These are phyloP conservation scores for Pseudopediastrum boryanum DNA, from an alignment of 139 green algal species.

Conservation along the genomic window DNA sequence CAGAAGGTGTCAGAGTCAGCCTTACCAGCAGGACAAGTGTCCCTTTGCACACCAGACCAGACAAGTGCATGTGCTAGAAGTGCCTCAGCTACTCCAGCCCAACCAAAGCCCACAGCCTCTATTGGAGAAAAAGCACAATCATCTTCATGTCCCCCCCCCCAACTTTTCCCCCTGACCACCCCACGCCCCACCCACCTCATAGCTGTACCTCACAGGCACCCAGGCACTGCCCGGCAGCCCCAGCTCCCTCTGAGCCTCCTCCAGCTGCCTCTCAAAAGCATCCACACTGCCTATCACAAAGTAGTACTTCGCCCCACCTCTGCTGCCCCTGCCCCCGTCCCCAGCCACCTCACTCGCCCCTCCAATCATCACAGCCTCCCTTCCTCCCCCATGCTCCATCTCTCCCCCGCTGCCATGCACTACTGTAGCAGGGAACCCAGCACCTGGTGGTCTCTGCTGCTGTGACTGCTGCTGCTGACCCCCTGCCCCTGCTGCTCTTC, in stretches of 20 bases:
- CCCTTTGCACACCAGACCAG: no score
- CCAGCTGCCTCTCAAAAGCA: slow-evolving; percentile 95
- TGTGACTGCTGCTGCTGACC: not conserved
- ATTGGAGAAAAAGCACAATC: no score
- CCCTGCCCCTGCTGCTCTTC: not conserved
- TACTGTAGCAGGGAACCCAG: not conserved
- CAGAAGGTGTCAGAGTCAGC: no score
- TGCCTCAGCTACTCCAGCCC: no score
- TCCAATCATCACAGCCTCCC: not conserved
- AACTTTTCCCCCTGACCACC: no score
- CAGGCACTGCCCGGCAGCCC: slow-evolving; percentile 35
- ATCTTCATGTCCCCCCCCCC: no score
- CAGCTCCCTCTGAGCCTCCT: slow-evolving; percentile 87
- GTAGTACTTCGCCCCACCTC: slow-evolving; percentile 65
- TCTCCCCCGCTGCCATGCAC: not conserved
- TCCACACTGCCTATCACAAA: slow-evolving; percentile 98
- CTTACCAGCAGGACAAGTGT: no score
- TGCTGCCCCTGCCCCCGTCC: not conserved
- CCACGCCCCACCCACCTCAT: not conserved
- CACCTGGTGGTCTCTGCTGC: not conserved
- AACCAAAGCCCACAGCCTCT: no score
- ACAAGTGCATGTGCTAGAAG: no score
- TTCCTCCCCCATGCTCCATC: not conserved
- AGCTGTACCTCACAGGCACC: slow-evolving; percentile 65
- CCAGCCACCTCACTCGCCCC: not conserved